A percentile compares a stretch with the other conserved stretches of the same genome.
phyloP scores from a whole-genome alignment of 2,329 filamentous ascomycete species.

The Tolypocladium ovalisporum region DNA sequence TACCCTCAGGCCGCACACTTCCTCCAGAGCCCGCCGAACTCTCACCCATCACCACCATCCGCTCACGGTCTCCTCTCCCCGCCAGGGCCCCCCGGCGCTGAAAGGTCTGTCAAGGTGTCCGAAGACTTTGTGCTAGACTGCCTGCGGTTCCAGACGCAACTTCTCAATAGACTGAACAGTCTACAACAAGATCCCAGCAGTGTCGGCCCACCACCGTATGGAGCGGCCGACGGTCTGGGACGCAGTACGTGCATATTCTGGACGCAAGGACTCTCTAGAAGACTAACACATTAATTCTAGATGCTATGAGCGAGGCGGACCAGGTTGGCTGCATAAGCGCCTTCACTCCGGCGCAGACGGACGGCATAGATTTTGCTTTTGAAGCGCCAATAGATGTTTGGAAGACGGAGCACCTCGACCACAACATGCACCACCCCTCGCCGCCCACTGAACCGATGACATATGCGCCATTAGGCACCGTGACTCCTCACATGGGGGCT shows the following conservation, averaged over 20 bases:
- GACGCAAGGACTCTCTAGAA: not conserved
- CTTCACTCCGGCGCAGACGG: conserved; percentile 7
- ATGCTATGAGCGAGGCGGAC: conserved; percentile 5
- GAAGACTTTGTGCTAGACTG: conserved; percentile 14
- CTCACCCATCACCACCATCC: conserved; percentile 6
- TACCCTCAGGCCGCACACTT: conserved; percentile 5
- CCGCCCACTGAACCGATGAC: conserved; percentile 2
- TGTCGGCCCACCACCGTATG: not conserved
- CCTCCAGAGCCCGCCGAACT: conserved; percentile 10
- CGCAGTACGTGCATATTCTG: not conserved
- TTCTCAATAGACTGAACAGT: conserved; percentile 11
- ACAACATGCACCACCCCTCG: conserved; percentile 4
- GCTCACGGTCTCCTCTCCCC: conserved; percentile 9
- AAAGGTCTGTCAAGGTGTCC: conserved; percentile 4
- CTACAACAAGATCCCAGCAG: conserved; percentile 7
- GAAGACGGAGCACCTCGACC: conserved; percentile 7
- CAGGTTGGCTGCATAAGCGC: conserved; percentile 4
- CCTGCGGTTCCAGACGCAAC: conserved; percentile 13
- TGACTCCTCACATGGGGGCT: not conserved
- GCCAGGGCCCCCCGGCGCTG: conserved; percentile 2
- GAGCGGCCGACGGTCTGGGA: not conserved
- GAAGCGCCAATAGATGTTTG: conserved; percentile 8
- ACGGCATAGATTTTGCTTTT: conserved; percentile 11
- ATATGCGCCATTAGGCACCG: not conserved
- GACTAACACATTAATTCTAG: conserved; percentile 1